Evolutionary conservation across 495 filamentous ascomycete genomes (phyloP).

Genomic region (Pseudomonodictys pantanalensis): DNA sequence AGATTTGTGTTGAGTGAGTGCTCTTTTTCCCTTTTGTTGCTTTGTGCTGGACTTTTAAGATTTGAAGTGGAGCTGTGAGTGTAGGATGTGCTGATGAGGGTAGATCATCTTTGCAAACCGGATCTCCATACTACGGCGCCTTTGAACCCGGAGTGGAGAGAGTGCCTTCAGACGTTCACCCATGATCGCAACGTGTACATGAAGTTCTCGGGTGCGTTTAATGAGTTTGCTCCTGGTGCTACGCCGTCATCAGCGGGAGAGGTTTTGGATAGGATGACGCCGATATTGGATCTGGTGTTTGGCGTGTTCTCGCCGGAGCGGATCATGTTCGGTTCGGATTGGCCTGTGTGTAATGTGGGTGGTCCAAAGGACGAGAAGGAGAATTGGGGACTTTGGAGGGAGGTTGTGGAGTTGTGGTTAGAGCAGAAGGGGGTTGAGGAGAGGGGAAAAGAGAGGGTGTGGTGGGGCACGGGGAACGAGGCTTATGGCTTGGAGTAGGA

Average conservation of each 20-base stretch:
- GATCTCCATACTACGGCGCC: slow-evolving; percentile 50
- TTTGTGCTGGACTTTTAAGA: neutral
- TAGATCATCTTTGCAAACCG: slow-evolving; percentile 88
- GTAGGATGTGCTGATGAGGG: neutral
- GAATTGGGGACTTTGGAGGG: slow-evolving; percentile 55
- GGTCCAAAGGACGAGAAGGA: slow-evolving; percentile 51
- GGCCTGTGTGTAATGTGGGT: slow-evolving; percentile 78
- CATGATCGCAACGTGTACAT: slow-evolving; percentile 58
- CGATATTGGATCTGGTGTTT: slow-evolving; percentile 67
- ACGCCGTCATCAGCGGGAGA: slow-evolving; percentile 40
- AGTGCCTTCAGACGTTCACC: neutral
- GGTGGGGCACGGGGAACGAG: slow-evolving; percentile 60
- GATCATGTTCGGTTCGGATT: slow-evolving; percentile 86
- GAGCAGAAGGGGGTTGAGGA: slow-evolving; percentile 54
- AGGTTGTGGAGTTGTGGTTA: slow-evolving; percentile 59
- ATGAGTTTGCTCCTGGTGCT: slow-evolving; percentile 55
- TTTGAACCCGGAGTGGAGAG: neutral
- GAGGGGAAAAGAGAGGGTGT: slow-evolving; percentile 60
- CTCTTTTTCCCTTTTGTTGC: neutral
- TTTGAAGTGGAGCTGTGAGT: neutral
- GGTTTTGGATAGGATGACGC: slow-evolving; percentile 48
- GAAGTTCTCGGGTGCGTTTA: slow-evolving; percentile 83
- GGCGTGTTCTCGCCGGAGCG: slow-evolving; percentile 60
- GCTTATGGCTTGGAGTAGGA: slow-evolving; percentile 32
- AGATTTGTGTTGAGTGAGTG: slow-evolving; percentile 69